Percentiles rank a stretch among this genome's conserved stretches.
Conservation (phyloP, 2,329 filamentous ascomycete genomes). For the Mycogone perniciosa region DNA sequence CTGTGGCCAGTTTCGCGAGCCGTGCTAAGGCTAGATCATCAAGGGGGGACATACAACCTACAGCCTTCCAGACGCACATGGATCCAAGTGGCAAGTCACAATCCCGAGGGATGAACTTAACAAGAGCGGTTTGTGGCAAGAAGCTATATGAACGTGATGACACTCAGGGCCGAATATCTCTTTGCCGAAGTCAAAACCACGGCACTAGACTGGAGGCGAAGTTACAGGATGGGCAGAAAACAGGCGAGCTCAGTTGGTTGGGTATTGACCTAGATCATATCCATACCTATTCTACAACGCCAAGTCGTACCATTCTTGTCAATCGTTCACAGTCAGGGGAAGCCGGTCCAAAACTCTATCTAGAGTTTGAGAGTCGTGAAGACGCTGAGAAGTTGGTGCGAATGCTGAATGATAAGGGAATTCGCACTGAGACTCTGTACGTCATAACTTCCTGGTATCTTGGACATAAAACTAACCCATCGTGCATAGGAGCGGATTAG, state of each 20-base stretch:
- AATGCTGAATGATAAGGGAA: neutral
- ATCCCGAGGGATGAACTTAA: conserved; percentile 11
- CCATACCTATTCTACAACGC: conserved; percentile 10
- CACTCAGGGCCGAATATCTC: neutral
- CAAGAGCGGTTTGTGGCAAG: conserved; percentile 21
- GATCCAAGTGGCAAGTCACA: neutral
- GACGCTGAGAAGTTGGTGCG: neutral
- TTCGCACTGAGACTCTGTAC: neutral
- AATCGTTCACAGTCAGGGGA: conserved; percentile 15
- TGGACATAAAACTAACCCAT: neutral
- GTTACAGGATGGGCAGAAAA: neutral
- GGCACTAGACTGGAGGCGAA: conserved; percentile 7
- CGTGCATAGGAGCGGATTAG: neutral
- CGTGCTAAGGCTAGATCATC: neutral
- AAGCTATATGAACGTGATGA: conserved; percentile 5
- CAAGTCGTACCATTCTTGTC: conserved; percentile 18
- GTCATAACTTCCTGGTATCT: neutral
- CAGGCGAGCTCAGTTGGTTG: conserved; percentile 16
- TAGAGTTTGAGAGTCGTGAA: conserved; percentile 17
- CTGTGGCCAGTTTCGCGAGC: no score
- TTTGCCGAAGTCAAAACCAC: conserved; percentile 1
- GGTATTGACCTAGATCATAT: conserved; percentile 16
- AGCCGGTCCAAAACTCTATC: conserved; percentile 11
- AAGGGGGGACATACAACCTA: conserved; percentile 24
- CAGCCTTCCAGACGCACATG: conserved; percentile 12